Evolutionary conservation across 805 yeast species (phyloP), one percentile per base, ranked within the genome.

Genomic region (Nakazawaea populi): DNA sequence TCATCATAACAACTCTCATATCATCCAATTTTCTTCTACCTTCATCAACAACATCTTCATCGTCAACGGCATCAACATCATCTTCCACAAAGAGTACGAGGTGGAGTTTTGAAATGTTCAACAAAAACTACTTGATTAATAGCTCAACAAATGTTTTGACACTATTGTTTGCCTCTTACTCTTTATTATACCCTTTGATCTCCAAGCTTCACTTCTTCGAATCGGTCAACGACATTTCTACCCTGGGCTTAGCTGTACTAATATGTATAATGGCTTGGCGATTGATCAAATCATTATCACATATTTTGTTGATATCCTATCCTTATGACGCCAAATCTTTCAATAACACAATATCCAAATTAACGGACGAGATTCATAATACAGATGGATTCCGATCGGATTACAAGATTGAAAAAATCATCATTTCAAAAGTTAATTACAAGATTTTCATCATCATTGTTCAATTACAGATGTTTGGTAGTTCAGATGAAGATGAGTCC

Each of bases 401-500:
- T 5, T 84, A 82, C 58, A 60, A 61, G 6, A 60, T 86, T 12
- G 71, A 75, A 11, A 71, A 62, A 58, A 70, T 86, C 7, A 69
- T 78, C 47, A 67, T 87, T 6, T 74, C 86, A 3, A 81, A 84
- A 56, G 83, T 85, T 38, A 86, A 83, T 60, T 79, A 81, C 60
- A 76, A 75, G 52, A 66, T 84, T 4, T 80, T 74, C 56, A 73
- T 87, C 28, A 78, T 83, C 2, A 75, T 88, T 3, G 54, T 84
- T 14, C 74, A 70, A 50, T 56, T 87, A 3, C 65, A 63, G 24
- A 81, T 87, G 85, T 65, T 69, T 44, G 91, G 91, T n/a, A 87
- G 84, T 1, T 78, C 86, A 4, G 80, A 79, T 54, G 88, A 85
- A 50, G 90, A 85, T 44, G 92, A 86, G 61, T 64, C 80, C 1